phyloP scores from a whole-genome alignment of 1,284 basidiomycete species.

The Mixia osmundae region DNA sequence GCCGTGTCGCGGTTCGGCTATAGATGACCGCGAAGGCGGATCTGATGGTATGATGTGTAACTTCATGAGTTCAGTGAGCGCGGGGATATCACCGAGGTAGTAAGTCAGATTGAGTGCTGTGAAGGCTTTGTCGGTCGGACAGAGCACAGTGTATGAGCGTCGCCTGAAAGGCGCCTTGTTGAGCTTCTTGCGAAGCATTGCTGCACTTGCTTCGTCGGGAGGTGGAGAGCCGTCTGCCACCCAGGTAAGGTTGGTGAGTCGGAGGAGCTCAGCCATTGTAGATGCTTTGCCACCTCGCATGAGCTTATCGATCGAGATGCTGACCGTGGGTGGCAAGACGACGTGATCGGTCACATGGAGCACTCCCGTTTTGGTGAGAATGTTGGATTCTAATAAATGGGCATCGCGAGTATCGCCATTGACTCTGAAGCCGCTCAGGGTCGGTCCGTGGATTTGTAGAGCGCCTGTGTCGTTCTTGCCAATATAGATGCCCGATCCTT shows the following conservation, averaged over 20 bases:
- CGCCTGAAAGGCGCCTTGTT: constrained; percentile 2
- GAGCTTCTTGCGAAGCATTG: neutral
- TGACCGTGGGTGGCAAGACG: constrained; percentile 64
- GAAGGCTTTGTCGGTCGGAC: constrained; percentile 80
- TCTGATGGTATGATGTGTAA: constrained; percentile 60
- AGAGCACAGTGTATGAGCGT: constrained; percentile 50
- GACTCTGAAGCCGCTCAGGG: constrained; percentile 33
- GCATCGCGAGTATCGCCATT: constrained; percentile 15
- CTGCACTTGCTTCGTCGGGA: constrained; percentile 27
- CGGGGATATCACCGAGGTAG: constrained; percentile 38
- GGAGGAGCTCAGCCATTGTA: constrained; percentile 65
- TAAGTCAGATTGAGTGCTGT: constrained; percentile 61
- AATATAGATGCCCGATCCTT: constrained; percentile 24
- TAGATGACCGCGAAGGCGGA: neutral
- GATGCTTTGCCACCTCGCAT: constrained; percentile 51
- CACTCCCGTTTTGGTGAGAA: constrained; percentile 67
- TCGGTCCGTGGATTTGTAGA: constrained; percentile 15
- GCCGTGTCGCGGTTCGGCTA: constrained; percentile 3
- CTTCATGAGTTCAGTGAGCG: constrained; percentile 43
- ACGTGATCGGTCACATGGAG: constrained; percentile 73
- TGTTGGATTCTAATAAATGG: constrained; percentile 27
- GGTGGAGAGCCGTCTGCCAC: constrained; percentile 59
- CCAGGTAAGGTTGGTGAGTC: constrained; percentile 67
- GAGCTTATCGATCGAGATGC: constrained; percentile 68
- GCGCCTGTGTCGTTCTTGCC: constrained; percentile 10